phyloP scores from a whole-genome alignment of 495 filamentous ascomycete species.

The Daldinia loculata region DNA sequence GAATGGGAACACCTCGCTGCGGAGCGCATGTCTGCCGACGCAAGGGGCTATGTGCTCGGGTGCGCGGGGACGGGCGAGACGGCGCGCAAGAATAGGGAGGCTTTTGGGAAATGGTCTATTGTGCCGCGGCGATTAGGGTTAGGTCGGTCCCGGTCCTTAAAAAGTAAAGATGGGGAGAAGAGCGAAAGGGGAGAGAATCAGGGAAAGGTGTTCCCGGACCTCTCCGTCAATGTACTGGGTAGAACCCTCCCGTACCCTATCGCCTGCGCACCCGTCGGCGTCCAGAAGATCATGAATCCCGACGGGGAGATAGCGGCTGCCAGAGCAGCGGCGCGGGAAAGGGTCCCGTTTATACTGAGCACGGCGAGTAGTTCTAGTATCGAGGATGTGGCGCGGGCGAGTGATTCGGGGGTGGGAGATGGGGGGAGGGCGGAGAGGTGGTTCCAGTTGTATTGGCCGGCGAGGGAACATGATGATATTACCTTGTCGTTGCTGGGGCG shows the following conservation, averaged over 20 bases:
- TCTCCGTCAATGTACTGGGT: neutral
- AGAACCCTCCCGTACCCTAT: constrained; percentile 37
- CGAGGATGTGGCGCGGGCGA: neutral
- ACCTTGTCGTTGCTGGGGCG: constrained; percentile 38
- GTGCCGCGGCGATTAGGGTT: neutral
- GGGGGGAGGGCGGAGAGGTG: neutral
- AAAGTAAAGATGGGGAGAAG: too few species aligned
- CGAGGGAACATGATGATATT: neutral
- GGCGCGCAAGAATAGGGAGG: neutral
- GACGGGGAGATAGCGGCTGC: constrained; percentile 54
- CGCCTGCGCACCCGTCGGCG: constrained; percentile 50
- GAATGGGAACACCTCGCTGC: neutral
- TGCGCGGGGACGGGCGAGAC: neutral
- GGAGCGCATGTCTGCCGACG: neutral
- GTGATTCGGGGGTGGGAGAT: neutral
- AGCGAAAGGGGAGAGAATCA: too few species aligned
- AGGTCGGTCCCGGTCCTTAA: too few species aligned
- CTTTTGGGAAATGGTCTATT: neutral
- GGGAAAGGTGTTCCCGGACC: neutral
- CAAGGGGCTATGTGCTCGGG: neutral
- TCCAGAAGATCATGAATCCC: constrained; percentile 58
- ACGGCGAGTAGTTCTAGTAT: neutral
- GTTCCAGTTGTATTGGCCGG: neutral
- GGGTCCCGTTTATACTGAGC: neutral
- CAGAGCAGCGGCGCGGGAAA: constrained; percentile 25